Evolutionary conservation across 2,329 filamentous ascomycete species (phyloP), one percentile per base, ranked within the genome.

Genomic region (Bipolaris bicolor): DNA sequence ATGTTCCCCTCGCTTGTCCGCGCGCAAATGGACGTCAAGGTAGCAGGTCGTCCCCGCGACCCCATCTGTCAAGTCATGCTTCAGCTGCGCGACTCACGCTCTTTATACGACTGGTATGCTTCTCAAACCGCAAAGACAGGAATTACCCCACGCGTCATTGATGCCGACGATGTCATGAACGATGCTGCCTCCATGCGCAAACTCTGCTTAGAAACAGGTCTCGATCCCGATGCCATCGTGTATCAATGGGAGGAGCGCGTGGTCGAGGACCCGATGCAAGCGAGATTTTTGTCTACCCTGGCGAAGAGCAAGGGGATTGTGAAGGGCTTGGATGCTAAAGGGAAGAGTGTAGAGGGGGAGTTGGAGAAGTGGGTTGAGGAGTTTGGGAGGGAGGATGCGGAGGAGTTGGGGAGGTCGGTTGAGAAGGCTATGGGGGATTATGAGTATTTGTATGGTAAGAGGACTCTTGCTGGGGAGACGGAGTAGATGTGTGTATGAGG

Each of bases 121-220:
- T 9, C 29, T 7, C 51, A 58, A 5, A 52, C 29, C 2, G 10
- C 13, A 9, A 11, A 6, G 0, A 11, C 18, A 0, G 24, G 34
- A 0, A 31, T 47, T 1, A 22, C 7, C 1, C 64, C 62, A 0
- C 47, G 55, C 2, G 40, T 66, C n/a, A 61, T 66, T 2, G 64
- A 63, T n/a, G 62, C 64, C 1, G 64, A 66, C 9, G 62, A 65
- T 13, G 57, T 65, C 40, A 65, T 66, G 55, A 53, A 50, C 5
- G 40, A 55, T 13, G 49, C 51, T 5, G 43, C 33, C 2, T 55
- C 57, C 3, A 62, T 66, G 1, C 36, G 60, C 1, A 43, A 56
- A 24, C 39, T 66, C 3, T 65, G 64, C 15, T 5, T 43, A 1
- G 36, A 63, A 16, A 59, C 55, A 0, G 50, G 60, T 0, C 26